These are phyloP conservation scores for Rhizopus stolonifer DNA, from an alignment of 371 early-diverging fungal species.

Conservation along the genomic window DNA sequence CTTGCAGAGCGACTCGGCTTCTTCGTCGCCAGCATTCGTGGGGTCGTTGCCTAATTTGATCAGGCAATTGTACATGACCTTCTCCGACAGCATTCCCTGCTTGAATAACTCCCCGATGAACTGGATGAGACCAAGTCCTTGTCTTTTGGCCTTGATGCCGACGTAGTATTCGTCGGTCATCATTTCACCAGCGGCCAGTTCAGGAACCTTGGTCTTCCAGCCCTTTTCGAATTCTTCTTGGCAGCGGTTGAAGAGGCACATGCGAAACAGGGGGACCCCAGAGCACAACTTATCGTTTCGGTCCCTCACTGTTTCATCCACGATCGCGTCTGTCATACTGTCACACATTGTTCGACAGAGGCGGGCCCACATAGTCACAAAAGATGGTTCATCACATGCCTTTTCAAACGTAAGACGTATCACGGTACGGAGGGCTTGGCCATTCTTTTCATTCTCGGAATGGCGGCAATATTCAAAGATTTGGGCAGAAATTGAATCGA, in stretches of 20 bases:
- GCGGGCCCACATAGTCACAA: constrained; percentile 86
- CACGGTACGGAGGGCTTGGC: constrained; percentile 71
- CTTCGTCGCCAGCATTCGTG: constrained; percentile 87
- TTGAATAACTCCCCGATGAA: constrained; percentile 96
- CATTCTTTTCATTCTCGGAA: constrained; percentile 67
- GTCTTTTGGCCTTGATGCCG: constrained; percentile 89
- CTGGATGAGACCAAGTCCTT: constrained; percentile 86
- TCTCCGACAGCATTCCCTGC: constrained; percentile 81
- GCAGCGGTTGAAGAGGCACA: constrained; percentile 86
- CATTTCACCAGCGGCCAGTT: constrained; percentile 55
- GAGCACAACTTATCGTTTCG: constrained; percentile 52
- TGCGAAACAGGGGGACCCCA: constrained; percentile 81
- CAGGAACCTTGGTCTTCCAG: constrained; percentile 67
- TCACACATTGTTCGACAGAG: constrained; percentile 76
- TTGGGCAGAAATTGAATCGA: constrained; percentile 79
- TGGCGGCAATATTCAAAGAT: constrained; percentile 76
- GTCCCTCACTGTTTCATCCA: constrained; percentile 46
- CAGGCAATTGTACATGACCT: constrained; percentile 89
- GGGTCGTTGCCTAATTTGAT: constrained; percentile 69
- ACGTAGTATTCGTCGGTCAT: constrained; percentile 78
- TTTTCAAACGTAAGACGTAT: constrained; percentile 90
- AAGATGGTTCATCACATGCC: constrained; percentile 91
- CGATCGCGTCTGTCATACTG: constrained; percentile 55
- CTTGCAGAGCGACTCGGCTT: constrained; percentile 88
- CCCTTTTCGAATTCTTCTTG: constrained; percentile 88